Percentiles rank a stretch among this genome's conserved stretches.
Evolutionary conservation across 1,284 basidiomycete genomes (phyloP).

Genomic region (Ganoderma resinaceum): DNA sequence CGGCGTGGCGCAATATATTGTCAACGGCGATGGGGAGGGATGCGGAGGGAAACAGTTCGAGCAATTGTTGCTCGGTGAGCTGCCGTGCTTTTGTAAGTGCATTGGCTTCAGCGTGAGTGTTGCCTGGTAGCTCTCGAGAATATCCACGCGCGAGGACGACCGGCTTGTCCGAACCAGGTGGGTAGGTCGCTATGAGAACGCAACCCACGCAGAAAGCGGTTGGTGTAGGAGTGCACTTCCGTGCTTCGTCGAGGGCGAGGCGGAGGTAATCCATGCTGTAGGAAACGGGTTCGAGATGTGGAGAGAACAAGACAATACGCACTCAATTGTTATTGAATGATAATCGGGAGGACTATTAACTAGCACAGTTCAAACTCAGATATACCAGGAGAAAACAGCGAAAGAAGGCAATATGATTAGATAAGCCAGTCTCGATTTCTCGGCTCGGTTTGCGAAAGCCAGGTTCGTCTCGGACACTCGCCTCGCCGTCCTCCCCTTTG

Average conservation of each 20-base stretch:
- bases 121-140: conserved; percentile 92
- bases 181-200: conserved; percentile 67
- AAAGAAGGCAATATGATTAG: background rate
- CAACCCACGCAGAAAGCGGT: conserved; percentile 97
- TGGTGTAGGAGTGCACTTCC: conserved; percentile 72
- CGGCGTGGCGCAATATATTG: conserved; percentile 61
- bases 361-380: conserved; percentile 7
- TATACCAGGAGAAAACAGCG: background rate
- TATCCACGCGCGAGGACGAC: conserved; percentile 83
- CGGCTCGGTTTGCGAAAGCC: conserved; percentile 10
- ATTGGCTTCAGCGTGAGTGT: conserved; percentile 98
- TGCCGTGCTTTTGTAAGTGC: conserved; percentile 79
- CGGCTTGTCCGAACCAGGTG: conserved; percentile 45
- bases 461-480: conserved; percentile 27
- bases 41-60: conserved; percentile 49
- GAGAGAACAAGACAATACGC: background rate
- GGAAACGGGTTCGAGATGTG: background rate
- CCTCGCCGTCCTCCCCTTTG: conserved; percentile 17
- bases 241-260: conserved; percentile 76
- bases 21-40: conserved; percentile 38
- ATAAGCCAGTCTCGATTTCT: conserved; percentile 22
- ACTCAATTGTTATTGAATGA: background rate
- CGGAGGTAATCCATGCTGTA: conserved; percentile 53
- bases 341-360: background rate
- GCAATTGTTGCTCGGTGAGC: conserved; percentile 52